Percentiles rank a stretch among this genome's conserved stretches.
Evolutionary conservation across 176 grass and related monocot genomes (phyloP).

Genomic region (Pharus latifolius): DNA sequence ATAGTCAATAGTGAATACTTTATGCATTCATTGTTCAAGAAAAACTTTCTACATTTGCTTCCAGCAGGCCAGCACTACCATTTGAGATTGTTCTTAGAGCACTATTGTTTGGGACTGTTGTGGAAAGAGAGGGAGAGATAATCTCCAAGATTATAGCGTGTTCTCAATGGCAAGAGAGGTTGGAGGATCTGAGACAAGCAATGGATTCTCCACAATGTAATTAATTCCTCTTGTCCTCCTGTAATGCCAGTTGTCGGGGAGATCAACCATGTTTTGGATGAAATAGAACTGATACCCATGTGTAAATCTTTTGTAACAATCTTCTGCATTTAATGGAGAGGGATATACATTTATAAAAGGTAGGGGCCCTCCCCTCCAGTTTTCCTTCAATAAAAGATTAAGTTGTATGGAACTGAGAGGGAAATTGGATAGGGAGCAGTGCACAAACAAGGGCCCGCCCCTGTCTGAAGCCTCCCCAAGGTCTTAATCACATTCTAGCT

Average conservation of each 20-base stretch:
- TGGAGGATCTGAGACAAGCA: neutral
- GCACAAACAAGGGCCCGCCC: slow-evolving; percentile 18
- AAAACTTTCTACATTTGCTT: neutral
- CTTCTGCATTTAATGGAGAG: neutral
- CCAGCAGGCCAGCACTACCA: neutral
- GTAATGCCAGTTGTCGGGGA: no score
- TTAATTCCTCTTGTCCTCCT: neutral
- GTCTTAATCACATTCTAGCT: slow-evolving; percentile 1
- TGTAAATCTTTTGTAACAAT: neutral
- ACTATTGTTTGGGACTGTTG: no score
- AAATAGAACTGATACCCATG: neutral
- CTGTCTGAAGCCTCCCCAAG: slow-evolving; percentile 23
- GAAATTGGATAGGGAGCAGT: slow-evolving; percentile 7
- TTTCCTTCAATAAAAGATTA: neutral
- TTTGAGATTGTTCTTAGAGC: no score
- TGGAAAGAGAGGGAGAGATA: neutral
- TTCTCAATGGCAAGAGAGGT: neutral
- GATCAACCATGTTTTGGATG: neutral
- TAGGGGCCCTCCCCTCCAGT: neutral
- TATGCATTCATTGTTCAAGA: no score
- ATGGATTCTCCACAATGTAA: neutral
- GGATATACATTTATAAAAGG: neutral
- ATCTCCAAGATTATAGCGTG: no score
- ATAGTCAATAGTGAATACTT: no score
- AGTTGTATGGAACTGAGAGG: slow-evolving; percentile 1